These are phyloP conservation scores for Podaxis mareebaensis DNA, from an alignment of 768 basidiomycete species.

Conservation along the genomic window DNA sequence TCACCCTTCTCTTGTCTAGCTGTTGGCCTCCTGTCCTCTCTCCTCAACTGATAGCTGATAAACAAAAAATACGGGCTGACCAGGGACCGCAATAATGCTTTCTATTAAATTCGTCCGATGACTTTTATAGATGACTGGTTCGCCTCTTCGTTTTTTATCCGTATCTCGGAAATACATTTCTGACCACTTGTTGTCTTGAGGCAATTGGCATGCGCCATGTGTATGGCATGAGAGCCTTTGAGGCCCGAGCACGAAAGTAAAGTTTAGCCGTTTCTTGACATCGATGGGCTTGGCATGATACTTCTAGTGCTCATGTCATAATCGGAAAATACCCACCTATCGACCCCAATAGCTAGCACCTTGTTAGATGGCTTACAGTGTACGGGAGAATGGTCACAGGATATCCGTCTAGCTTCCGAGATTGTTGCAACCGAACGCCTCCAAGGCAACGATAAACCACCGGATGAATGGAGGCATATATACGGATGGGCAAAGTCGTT, in stretches of 20 bases:
- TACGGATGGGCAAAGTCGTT: not conserved
- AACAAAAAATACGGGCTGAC: not conserved
- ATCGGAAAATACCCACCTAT: not conserved
- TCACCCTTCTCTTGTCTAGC: slow-evolving; percentile 5
- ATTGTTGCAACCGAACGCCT: not conserved
- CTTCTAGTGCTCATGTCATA: not conserved
- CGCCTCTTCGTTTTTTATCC: slow-evolving; percentile 4
- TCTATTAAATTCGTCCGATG: not conserved
- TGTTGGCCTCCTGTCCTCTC: not conserved
- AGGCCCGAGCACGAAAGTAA: not conserved
- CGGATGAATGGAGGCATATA: not conserved
- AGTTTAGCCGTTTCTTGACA: not conserved
- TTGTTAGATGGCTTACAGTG: not conserved
- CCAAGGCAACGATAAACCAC: not conserved
- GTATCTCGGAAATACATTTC: slow-evolving; percentile 11
- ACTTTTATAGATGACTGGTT: not conserved
- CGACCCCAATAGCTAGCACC: not conserved
- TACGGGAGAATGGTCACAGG: not conserved
- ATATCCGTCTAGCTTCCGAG: not conserved
- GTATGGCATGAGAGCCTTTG: not conserved
- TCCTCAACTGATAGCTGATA: not conserved
- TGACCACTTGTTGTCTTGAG: slow-evolving; percentile 6
- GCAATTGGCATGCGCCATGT: not conserved
- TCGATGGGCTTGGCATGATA: not conserved
- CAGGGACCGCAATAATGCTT: not conserved